A percentile compares a stretch with the other conserved stretches of the same genome.
Evolutionary conservation across 1,139 yeast species (phyloP).

Genomic region (Geotrichum citri-aurantii): DNA sequence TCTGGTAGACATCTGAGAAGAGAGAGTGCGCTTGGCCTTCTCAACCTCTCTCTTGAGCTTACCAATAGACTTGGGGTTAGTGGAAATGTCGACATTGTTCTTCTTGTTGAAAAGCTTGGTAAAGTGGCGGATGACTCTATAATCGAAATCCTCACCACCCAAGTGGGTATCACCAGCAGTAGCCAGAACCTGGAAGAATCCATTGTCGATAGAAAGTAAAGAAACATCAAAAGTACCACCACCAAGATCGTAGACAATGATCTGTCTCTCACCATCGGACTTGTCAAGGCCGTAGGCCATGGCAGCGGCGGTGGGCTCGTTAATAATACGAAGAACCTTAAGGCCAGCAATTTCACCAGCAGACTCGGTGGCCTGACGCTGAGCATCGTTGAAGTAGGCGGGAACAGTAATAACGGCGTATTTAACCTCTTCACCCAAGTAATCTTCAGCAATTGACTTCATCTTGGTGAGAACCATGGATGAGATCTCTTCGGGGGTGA

Average conservation of each 20-base stretch:
- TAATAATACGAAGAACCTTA: slow-evolving; percentile 91
- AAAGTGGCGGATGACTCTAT: slow-evolving; percentile 81
- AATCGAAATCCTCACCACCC: slow-evolving; percentile 98
- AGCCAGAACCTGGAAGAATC: slow-evolving; percentile 91
- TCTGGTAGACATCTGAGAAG: slow-evolving; percentile 84
- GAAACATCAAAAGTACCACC: slow-evolving; percentile 97
- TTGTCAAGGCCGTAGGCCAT: slow-evolving; percentile 97
- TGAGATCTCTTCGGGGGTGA: slow-evolving; percentile 96
- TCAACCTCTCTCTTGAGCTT: slow-evolving; percentile 94
- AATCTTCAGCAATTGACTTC: slow-evolving; percentile 97
- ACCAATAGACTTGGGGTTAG: slow-evolving; percentile 73
- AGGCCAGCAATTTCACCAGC: slow-evolving; percentile 98
- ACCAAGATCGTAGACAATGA: slow-evolving; percentile 90
- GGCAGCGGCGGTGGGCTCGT: slow-evolving; percentile 98
- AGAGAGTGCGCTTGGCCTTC: slow-evolving; percentile 92
- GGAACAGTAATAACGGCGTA: slow-evolving; percentile 95
- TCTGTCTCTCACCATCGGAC: slow-evolving; percentile 75
- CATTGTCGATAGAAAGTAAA: slow-evolving; percentile 79
- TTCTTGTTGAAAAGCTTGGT: slow-evolving; percentile 83
- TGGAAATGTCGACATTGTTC: slow-evolving; percentile 68
- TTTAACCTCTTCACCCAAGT: slow-evolving; percentile 87
- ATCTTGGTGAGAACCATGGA: slow-evolving; percentile 95
- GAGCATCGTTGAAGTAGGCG: slow-evolving; percentile 96
- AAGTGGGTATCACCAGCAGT: slow-evolving; percentile 97
- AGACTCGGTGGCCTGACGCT: slow-evolving; percentile 97